phyloP scores from a whole-genome alignment of 2,329 filamentous ascomycete species.

The Talaromyces sp. region DNA sequence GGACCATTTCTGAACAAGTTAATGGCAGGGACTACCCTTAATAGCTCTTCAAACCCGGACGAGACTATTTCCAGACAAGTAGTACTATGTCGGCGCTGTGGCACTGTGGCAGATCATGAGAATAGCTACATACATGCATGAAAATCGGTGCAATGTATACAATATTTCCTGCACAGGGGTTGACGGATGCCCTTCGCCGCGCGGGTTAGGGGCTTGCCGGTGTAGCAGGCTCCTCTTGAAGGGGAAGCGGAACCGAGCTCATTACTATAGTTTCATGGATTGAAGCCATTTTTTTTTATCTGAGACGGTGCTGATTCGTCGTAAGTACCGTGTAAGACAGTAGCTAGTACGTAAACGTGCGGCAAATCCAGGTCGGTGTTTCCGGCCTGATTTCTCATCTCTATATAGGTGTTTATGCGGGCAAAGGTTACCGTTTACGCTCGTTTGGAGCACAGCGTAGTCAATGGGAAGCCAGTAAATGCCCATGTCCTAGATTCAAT shows the following conservation, averaged over 20 bases:
- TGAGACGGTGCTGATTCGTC: background rate
- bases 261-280: no score
- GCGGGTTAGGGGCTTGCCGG: background rate
- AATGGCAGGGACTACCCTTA: background rate
- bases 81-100: background rate
- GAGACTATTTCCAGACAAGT: background rate
- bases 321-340: background rate
- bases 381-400: background rate
- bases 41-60: background rate
- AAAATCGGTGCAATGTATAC: background rate
- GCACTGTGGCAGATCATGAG: background rate
- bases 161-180: background rate
- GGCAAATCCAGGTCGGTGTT: background rate
- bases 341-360: background rate
- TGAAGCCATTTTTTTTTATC: background rate
- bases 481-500: background rate
- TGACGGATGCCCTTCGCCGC: background rate
- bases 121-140: slow-evolving; percentile 1
- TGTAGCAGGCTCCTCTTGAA: background rate
- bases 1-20: background rate
- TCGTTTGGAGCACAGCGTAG: background rate
- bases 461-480: background rate
- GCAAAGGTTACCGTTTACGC: background rate
- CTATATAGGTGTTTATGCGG: background rate
- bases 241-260: background rate